Evolutionary conservation across 2,329 filamentous ascomycete genomes (phyloP).

Genomic region (Pseudodiploospora longispora): DNA sequence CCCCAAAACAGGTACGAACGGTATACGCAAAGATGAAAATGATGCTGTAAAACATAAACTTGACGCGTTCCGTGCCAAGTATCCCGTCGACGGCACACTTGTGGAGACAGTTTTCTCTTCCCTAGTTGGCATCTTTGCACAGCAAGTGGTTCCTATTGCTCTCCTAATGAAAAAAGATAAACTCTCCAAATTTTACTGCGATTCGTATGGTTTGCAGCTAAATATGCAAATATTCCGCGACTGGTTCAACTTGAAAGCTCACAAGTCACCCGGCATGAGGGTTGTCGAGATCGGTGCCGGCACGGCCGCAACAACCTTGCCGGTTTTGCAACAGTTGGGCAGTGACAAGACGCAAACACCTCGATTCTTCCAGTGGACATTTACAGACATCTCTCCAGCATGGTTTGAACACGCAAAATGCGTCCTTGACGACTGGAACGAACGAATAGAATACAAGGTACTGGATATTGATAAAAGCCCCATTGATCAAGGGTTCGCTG

Average conservation of each 20-base stretch:
- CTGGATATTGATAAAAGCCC: slow-evolving; percentile 14
- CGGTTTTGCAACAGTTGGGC: not conserved
- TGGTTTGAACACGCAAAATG: slow-evolving; percentile 18
- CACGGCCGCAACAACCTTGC: slow-evolving; percentile 24
- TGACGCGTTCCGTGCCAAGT: too few species aligned
- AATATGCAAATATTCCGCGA: not conserved
- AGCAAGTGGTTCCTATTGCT: slow-evolving; percentile 25
- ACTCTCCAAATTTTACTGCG: slow-evolving; percentile 14
- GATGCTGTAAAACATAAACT: not conserved
- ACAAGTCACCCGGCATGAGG: slow-evolving; percentile 16
- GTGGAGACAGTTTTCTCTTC: slow-evolving; percentile 12
- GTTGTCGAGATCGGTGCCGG: slow-evolving; percentile 32
- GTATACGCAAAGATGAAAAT: too few species aligned
- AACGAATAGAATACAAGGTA: slow-evolving; percentile 16
- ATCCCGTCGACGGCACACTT: not conserved
- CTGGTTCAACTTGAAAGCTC: not conserved
- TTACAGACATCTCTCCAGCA: slow-evolving; percentile 24
- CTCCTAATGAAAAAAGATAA: slow-evolving; percentile 27
- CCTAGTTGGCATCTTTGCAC: slow-evolving; percentile 22
- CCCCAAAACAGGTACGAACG: too few species aligned
- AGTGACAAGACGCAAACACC: not conserved
- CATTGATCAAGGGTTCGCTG: slow-evolving; percentile 10
- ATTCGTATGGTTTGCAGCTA: not conserved
- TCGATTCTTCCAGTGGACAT: slow-evolving; percentile 9
- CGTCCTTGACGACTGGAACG: slow-evolving; percentile 4